Percentiles rank a stretch among this genome's conserved stretches.
Evolutionary conservation across 2,329 filamentous ascomycete species (phyloP).

Genomic region (Colletotrichum sp.): DNA sequence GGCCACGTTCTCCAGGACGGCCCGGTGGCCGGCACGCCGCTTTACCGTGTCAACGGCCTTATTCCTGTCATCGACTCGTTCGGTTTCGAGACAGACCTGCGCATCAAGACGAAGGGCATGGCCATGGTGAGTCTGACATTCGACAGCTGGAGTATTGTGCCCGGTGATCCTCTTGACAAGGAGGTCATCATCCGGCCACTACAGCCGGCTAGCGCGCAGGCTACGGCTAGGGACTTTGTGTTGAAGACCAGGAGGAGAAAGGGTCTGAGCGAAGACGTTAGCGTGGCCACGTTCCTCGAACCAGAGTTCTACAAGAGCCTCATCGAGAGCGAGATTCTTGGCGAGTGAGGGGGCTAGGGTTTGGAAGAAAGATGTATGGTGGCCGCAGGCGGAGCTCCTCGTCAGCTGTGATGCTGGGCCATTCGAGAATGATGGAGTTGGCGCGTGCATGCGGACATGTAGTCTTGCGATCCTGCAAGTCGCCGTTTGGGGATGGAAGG

Average conservation of each 20-base stretch:
- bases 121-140: slow-evolving; percentile 92
- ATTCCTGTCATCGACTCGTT: slow-evolving; percentile 97
- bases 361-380: not conserved
- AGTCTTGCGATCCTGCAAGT: not conserved
- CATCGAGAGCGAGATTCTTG: slow-evolving; percentile 87
- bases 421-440: not conserved
- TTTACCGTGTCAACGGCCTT: slow-evolving; percentile 89
- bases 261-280: slow-evolving; percentile 93
- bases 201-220: slow-evolving; percentile 86
- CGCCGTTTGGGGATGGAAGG: not conserved
- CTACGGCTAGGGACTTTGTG: slow-evolving; percentile 93
- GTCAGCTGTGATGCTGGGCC: not conserved
- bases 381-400: not conserved
- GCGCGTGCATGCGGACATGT: not conserved
- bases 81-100: slow-evolving; percentile 95
- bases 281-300: slow-evolving; percentile 94
- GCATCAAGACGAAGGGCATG: slow-evolving; percentile 94
- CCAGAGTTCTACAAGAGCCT: slow-evolving; percentile 89
- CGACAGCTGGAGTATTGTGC: slow-evolving; percentile 94
- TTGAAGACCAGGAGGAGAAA: slow-evolving; percentile 94
- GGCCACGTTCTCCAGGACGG: slow-evolving; percentile 96
- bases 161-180: slow-evolving; percentile 91
- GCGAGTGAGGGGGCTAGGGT: slow-evolving; percentile 40
- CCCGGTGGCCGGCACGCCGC: slow-evolving; percentile 89
- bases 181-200: slow-evolving; percentile 82